Conservation (phyloP, 495 filamentous ascomycete genomes). For the Podospora tetraspora region DNA sequence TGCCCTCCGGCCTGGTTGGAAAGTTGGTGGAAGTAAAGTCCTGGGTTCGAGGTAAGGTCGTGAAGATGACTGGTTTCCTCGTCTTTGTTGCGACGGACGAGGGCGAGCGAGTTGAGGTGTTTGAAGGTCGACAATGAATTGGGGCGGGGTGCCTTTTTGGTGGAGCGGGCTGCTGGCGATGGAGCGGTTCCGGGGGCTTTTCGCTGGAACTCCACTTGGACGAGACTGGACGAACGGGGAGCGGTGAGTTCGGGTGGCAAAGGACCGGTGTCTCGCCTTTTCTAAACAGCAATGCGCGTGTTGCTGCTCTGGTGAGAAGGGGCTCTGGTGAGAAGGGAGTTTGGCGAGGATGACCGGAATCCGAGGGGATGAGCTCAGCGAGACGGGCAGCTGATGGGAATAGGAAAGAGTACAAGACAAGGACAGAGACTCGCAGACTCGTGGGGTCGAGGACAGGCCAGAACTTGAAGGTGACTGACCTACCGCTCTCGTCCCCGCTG, state of each 20-base stretch:
- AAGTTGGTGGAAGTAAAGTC: background rate
- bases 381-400: background rate
- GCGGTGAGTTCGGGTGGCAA: background rate
- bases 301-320: background rate
- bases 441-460: constrained; percentile 2
- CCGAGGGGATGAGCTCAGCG: background rate
- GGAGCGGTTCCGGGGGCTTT: background rate
- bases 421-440: constrained; percentile 3
- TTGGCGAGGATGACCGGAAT: background rate
- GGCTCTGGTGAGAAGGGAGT: background rate
- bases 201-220: background rate
- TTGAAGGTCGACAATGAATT: background rate
- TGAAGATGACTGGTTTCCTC: background rate
- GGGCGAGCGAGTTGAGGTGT: background rate
- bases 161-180: constrained; percentile 5
- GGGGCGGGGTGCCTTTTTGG: constrained; percentile 9
- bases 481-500: background rate
- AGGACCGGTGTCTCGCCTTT: background rate
- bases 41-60: background rate
- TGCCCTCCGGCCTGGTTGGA: background rate
- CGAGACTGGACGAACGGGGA: background rate
- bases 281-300: background rate
- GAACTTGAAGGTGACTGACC: constrained; percentile 2
- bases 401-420: background rate
- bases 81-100: constrained; percentile 4